Base-by-base conservation (phyloP, 306 rosid genomes). In the Parietaria judaica region DNA sequence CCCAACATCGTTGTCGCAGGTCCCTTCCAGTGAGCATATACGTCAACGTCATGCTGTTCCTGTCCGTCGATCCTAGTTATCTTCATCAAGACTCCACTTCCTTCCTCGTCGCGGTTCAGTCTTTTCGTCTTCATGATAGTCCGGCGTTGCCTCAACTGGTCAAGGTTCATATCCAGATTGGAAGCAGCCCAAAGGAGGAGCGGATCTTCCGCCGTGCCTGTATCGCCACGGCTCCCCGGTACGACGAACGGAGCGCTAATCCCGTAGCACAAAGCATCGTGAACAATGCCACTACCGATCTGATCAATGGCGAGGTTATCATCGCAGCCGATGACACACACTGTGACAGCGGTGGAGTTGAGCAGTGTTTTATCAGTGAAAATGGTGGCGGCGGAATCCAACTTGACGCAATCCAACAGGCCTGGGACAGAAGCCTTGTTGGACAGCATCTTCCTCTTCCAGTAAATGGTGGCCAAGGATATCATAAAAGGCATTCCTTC, bases 161-260 rank as follows among this genome's bases (percentile, higher is more conserved):
- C 59, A n/a, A 39, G 46, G 14, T 68, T 43, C 13, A 48, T 2
- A 12, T 50, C 58, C 36, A 68, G n/a, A 15, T 41, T 17, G 10
- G 72, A 68, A 23, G 56, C 12, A n/a, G 72, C 72, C 72, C 72
- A 67, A 3, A 16, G 35, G 9, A 51, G 65, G 12, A 67, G 60
- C 8, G 35, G 53, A 56, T 58, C 59, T 14, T 58, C 65, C 4
- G 3, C 9, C 45, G 31, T 15, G 36, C 13, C 54, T 51, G 37
- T 67, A 41, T 36, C 0, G 6, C 6, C 3, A 46, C 36, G 54
- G 48, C 36, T 13, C 9, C 53, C 51, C 1, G 52, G 66, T 36
- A 23, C 41, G 41, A 51, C 11, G n/a, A 68, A 11, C n/a, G 66
- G 54, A 14, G 60, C 8, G 38, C 9, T 43, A 17, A 68, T 68